Percentiles rank a stretch among this genome's conserved stretches.
phyloP scores from a whole-genome alignment of 2,329 filamentous ascomycete genomes.

The Talaromyces marneffei region DNA sequence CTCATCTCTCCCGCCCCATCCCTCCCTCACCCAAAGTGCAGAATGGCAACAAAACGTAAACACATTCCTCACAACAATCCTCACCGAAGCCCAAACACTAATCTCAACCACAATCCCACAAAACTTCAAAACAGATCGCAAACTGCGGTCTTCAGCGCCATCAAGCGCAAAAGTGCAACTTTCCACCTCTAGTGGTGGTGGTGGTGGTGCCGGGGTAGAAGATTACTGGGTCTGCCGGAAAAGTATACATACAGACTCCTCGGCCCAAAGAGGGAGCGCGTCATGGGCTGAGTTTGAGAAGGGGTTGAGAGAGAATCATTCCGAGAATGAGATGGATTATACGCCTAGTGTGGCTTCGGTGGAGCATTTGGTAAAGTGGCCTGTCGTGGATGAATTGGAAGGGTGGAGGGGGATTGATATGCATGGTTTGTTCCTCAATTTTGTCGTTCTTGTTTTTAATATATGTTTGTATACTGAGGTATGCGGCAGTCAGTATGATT shows the following conservation, averaged over 20 bases:
- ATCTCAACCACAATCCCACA: constrained; percentile 19
- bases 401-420: constrained; percentile 24
- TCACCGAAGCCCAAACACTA: constrained; percentile 26
- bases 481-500: constrained; percentile 28
- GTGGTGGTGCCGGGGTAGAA: background rate
- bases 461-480: background rate
- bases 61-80: constrained; percentile 20
- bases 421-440: constrained; percentile 20
- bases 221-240: constrained; percentile 40
- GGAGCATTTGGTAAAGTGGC: constrained; percentile 28
- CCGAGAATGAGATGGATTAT: constrained; percentile 38
- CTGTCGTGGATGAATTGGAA: constrained; percentile 14
- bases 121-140: constrained; percentile 24
- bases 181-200: constrained; percentile 2
- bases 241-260: constrained; percentile 30
- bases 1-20: constrained; percentile 26
- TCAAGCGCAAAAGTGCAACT: constrained; percentile 28
- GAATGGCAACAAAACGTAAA: constrained; percentile 11
- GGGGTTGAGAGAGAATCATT: constrained; percentile 34
- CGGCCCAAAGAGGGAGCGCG: constrained; percentile 27
- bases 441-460: background rate
- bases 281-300: constrained; percentile 35
- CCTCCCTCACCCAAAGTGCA: constrained; percentile 19
- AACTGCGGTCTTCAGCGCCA: constrained; percentile 25
- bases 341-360: constrained; percentile 32